phyloP scores from a whole-genome alignment of 805 yeast genomes.

The Yarrowia osloensis region DNA sequence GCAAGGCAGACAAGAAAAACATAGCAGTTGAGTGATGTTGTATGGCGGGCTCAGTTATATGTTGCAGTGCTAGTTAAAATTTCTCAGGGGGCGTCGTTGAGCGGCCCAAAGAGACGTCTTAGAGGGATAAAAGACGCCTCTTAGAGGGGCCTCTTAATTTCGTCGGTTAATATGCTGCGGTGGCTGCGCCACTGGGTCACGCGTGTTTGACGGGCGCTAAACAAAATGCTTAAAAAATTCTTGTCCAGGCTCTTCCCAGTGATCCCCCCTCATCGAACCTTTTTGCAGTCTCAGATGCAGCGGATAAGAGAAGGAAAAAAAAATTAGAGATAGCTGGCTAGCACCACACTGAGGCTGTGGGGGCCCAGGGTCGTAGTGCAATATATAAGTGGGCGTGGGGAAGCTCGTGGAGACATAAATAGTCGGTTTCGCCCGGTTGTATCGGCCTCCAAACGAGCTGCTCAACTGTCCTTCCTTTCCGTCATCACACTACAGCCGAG shows the following conservation, averaged over 20 bases:
- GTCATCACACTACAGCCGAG: not conserved
- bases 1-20: not conserved
- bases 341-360: not conserved
- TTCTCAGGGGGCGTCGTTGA: no score
- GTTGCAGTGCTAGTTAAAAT: not conserved
- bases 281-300: not conserved
- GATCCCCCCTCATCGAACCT: slow-evolving; percentile 22
- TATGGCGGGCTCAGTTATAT: not conserved
- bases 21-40: no score
- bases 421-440: no score
- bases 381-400: not conserved
- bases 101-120: no score
- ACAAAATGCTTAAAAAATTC: not conserved
- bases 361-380: not conserved
- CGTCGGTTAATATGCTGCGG: no score
- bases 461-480: not conserved
- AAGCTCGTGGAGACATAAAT: no score
- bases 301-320: not conserved
- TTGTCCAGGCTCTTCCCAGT: not conserved
- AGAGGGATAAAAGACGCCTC: no score
- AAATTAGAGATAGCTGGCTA: not conserved
- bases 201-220: not conserved
- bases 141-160: no score
- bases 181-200: slow-evolving; percentile 12
- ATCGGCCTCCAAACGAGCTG: no score